Percentiles rank a stretch among this genome's conserved stretches.
These are phyloP conservation scores for Euphrasia confusa DNA, from an alignment of 257 asterid genomes.

Conservation along the genomic window DNA sequence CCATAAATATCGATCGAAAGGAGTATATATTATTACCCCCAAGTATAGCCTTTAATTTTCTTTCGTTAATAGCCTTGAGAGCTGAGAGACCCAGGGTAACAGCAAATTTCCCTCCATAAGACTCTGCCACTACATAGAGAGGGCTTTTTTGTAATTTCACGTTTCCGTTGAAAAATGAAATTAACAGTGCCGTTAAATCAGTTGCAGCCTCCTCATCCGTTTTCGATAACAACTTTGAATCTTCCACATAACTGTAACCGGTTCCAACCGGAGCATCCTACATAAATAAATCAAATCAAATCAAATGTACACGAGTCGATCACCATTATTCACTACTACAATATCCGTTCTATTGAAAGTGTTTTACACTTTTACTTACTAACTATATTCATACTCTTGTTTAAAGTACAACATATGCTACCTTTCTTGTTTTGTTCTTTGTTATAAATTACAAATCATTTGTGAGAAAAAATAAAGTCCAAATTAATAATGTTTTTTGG, in stretches of 20 bases:
- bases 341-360: too few species aligned
- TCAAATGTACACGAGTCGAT: too few species aligned
- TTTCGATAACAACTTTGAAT: conserved; percentile 52
- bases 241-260: conserved; percentile 94
- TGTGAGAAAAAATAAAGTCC: too few species aligned
- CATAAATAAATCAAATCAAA: background rate
- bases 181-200: conserved; percentile 73
- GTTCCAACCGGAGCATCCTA: conserved; percentile 98
- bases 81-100: conserved; percentile 87
- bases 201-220: conserved; percentile 79
- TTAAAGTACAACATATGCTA: too few species aligned
- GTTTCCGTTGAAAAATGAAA: conserved; percentile 55
- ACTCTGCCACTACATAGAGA: conserved; percentile 81
- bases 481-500: too few species aligned
- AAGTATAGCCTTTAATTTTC: conserved; percentile 65
- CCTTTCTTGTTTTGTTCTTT: too few species aligned
- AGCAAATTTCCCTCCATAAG: conserved; percentile 92
- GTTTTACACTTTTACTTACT: too few species aligned
- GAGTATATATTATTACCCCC: conserved; percentile 47
- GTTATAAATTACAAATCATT: too few species aligned
- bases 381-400: too few species aligned
- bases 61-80: conserved; percentile 55
- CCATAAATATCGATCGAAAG: too few species aligned
- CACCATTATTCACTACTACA: too few species aligned
- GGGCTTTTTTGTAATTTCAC: conserved; percentile 63